These are phyloP conservation scores for Pittosporum tobira DNA, from an alignment of 129 eudicot genomes.

Conservation along the genomic window DNA sequence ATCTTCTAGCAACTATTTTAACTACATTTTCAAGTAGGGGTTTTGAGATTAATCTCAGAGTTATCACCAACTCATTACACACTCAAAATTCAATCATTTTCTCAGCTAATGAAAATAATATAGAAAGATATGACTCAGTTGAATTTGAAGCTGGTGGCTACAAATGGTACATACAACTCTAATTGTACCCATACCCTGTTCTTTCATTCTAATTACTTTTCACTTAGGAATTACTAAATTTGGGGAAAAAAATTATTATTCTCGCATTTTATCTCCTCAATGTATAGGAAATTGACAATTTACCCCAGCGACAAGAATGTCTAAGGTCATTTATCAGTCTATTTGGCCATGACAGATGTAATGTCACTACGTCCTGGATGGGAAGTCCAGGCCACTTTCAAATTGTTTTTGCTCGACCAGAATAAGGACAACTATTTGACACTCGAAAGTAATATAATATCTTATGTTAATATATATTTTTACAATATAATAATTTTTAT, in stretches of 20 bases:
- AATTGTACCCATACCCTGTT: too few relatives aligned
- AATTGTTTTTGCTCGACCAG: constrained; percentile 46
- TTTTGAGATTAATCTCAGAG: constrained; percentile 28
- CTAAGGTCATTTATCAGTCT: constrained; percentile 33
- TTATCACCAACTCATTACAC: too few relatives aligned
- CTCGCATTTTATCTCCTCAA: too few relatives aligned
- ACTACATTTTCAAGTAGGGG: constrained; percentile 13
- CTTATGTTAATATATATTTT: too few relatives aligned
- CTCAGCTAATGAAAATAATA: constrained; percentile 28
- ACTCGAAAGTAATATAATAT: too few relatives aligned
- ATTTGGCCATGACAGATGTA: constrained; percentile 26
- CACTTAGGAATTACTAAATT: too few relatives aligned
- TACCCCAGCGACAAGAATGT: constrained; percentile 47
- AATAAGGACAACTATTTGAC: constrained; percentile 38
- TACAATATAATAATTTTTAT: too few relatives aligned
- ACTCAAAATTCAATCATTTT: too few relatives aligned
- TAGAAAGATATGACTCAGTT: constrained; percentile 30
- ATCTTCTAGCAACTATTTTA: too few relatives aligned
- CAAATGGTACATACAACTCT: constrained; percentile 35
- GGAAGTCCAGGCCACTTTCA: constrained; percentile 40
- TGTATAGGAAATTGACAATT: constrained; percentile 45
- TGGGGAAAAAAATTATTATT: not conserved
- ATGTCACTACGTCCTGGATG: constrained; percentile 29
- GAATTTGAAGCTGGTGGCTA: too few relatives aligned
- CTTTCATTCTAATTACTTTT: too few relatives aligned